A percentile compares a stretch with the other conserved stretches of the same genome.
phyloP scores from a whole-genome alignment of 768 basidiomycete species.

The Calocera viscosa region DNA sequence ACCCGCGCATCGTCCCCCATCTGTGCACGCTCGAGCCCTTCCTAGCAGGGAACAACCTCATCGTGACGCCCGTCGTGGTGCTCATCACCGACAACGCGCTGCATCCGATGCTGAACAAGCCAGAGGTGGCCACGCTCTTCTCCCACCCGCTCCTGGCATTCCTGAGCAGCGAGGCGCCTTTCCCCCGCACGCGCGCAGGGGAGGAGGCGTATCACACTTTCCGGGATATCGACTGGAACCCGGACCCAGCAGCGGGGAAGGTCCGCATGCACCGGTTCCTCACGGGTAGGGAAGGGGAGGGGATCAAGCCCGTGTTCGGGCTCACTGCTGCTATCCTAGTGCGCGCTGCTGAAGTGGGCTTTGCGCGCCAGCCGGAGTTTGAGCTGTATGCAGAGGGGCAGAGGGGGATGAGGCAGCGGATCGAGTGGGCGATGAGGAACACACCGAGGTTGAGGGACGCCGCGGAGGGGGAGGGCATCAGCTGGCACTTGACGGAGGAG shows the following conservation, averaged over 20 bases:
- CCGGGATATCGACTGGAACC: slow-evolving; percentile 40
- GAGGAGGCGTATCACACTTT: slow-evolving; percentile 49
- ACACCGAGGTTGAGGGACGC: slow-evolving; percentile 16
- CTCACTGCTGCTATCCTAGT: slow-evolving; percentile 59
- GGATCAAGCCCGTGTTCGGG: slow-evolving; percentile 80
- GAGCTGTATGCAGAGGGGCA: slow-evolving; percentile 35
- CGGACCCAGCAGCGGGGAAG: slow-evolving; percentile 28
- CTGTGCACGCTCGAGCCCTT: slow-evolving; percentile 72
- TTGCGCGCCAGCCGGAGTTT: slow-evolving; percentile 36
- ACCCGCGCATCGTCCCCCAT: slow-evolving; percentile 55
- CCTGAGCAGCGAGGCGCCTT: slow-evolving; percentile 34
- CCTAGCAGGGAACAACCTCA: slow-evolving; percentile 51
- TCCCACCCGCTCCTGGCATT: slow-evolving; percentile 73
- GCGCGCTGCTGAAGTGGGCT: slow-evolving; percentile 38
- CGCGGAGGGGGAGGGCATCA: slow-evolving; percentile 13
- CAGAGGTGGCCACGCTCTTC: slow-evolving; percentile 71
- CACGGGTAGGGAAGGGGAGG: slow-evolving; percentile 72
- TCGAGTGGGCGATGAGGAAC: slow-evolving; percentile 31
- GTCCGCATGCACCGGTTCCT: slow-evolving; percentile 65
- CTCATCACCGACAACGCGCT: slow-evolving; percentile 62
- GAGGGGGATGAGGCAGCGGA: slow-evolving; percentile 31
- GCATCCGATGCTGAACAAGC: slow-evolving; percentile 65
- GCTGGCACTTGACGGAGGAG: slow-evolving; percentile 7
- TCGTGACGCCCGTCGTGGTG: slow-evolving; percentile 82
- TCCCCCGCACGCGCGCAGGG: slow-evolving; percentile 14